Conservation (phyloP, 805 yeast genomes). For the Blastobotrys chiropterorum region DNA sequence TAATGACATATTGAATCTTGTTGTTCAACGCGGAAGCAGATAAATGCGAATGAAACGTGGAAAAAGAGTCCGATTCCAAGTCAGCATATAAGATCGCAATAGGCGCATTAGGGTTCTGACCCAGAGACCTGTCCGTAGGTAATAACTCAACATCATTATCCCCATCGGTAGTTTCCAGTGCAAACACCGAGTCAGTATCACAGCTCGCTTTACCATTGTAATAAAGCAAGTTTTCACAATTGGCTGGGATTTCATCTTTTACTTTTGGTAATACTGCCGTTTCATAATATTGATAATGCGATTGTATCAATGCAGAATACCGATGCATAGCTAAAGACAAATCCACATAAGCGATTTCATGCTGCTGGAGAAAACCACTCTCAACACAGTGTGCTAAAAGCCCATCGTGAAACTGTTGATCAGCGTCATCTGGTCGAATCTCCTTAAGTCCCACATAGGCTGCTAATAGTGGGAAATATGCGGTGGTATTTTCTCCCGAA, state of each 20-base stretch:
- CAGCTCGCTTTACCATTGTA: constrained; percentile 53
- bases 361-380: constrained; percentile 14
- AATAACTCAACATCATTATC: constrained; percentile 24
- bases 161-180: constrained; percentile 51
- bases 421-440: constrained; percentile 12
- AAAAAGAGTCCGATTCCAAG: constrained; percentile 43
- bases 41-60: constrained; percentile 52
- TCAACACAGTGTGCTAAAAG: constrained; percentile 18
- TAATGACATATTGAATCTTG: constrained; percentile 67
- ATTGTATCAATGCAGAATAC: constrained; percentile 55
- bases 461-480: constrained; percentile 31
- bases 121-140: constrained; percentile 62
- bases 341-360: constrained; percentile 28
- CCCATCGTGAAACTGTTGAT: constrained; percentile 15
- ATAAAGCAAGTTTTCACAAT: constrained; percentile 42
- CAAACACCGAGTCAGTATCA: constrained; percentile 68
- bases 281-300: constrained; percentile 53
- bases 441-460: constrained; percentile 15
- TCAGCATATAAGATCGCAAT: constrained; percentile 64
- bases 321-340: constrained; percentile 43
- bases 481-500: constrained; percentile 25
- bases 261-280: constrained; percentile 29
- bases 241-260: constrained; percentile 28
- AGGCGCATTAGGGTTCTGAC: constrained; percentile 43
- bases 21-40: constrained; percentile 54